These are phyloP conservation scores for Rhodotorula sp. DNA, from an alignment of 1,284 basidiomycete genomes.

Conservation along the genomic window DNA sequence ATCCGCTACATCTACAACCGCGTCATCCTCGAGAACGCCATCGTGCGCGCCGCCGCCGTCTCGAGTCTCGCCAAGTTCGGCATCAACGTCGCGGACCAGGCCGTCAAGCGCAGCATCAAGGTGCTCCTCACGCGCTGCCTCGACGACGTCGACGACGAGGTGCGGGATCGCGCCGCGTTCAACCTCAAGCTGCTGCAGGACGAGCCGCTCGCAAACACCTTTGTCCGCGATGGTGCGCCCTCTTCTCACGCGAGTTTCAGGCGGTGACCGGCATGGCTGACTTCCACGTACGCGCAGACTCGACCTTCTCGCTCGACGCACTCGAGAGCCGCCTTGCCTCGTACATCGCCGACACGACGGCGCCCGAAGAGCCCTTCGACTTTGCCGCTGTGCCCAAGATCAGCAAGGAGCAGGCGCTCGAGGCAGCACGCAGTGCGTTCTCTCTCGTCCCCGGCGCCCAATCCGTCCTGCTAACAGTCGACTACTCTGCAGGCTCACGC, in stretches of 20 bases:
- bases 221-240: conserved; percentile 83
- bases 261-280: background rate
- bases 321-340: conserved; percentile 83
- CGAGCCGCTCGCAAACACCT: conserved; percentile 75
- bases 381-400: conserved; percentile 80
- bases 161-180: conserved; percentile 93
- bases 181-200: conserved; percentile 84
- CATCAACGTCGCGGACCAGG: conserved; percentile 74
- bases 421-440: conserved; percentile 58
- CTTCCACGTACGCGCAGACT: conserved; percentile 61
- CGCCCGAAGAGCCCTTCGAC: conserved; percentile 73
- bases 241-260: background rate
- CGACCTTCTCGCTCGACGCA: conserved; percentile 81
- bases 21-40: conserved; percentile 97
- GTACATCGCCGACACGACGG: conserved; percentile 78
- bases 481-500: conserved; percentile 26
- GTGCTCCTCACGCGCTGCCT: conserved; percentile 86
- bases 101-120: conserved; percentile 79
- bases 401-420: conserved; percentile 82
- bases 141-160: conserved; percentile 99
- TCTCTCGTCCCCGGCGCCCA: background rate
- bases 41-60: conserved; percentile 95
- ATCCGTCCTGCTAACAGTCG: no score
- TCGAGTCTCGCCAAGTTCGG: conserved; percentile 95
- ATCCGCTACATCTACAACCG: conserved; percentile 99